Conservation (phyloP, 2,329 filamentous ascomycete genomes). For the Aspergillus tanneri region DNA sequence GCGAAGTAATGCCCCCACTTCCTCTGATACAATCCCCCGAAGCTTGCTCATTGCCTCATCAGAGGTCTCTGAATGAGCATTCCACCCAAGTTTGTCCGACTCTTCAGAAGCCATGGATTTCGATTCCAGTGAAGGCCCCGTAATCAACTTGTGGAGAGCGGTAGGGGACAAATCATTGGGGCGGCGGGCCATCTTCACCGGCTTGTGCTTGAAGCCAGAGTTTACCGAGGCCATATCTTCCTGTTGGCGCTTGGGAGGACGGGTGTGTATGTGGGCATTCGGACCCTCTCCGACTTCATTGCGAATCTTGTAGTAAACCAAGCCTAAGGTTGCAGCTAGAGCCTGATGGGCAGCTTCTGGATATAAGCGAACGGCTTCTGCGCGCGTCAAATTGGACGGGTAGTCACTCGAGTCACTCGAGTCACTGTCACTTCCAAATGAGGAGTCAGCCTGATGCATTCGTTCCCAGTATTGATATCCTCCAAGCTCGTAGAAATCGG, state of each 20-base stretch:
- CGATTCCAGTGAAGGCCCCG: conserved; percentile 35
- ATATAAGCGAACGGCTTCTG: conserved; percentile 37
- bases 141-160: conserved; percentile 31
- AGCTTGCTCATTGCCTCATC: conserved; percentile 41
- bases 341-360: conserved; percentile 44
- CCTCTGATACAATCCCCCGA: conserved; percentile 37
- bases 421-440: conserved; percentile 36
- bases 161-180: conserved; percentile 33
- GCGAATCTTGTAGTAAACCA: conserved; percentile 44
- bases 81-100: conserved; percentile 37
- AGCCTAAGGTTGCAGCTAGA: conserved; percentile 39
- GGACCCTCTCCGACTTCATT: conserved; percentile 41
- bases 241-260: conserved; percentile 37
- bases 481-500: conserved; percentile 42
- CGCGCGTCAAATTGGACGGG: conserved; percentile 35
- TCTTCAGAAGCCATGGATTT: conserved; percentile 34
- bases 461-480: conserved; percentile 42
- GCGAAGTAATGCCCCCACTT: conserved; percentile 35
- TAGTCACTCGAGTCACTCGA: conserved; percentile 41
- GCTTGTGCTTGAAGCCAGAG: conserved; percentile 35
- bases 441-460: conserved; percentile 32
- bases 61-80: conserved; percentile 37
- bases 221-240: conserved; percentile 35
- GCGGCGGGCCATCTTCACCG: conserved; percentile 36
- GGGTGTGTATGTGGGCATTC: conserved; percentile 22